Percentiles rank a stretch among this genome's conserved stretches.
These are phyloP conservation scores for Fallopia convolvulus DNA, from an alignment of 148 eudicot species.

Conservation along the genomic window DNA sequence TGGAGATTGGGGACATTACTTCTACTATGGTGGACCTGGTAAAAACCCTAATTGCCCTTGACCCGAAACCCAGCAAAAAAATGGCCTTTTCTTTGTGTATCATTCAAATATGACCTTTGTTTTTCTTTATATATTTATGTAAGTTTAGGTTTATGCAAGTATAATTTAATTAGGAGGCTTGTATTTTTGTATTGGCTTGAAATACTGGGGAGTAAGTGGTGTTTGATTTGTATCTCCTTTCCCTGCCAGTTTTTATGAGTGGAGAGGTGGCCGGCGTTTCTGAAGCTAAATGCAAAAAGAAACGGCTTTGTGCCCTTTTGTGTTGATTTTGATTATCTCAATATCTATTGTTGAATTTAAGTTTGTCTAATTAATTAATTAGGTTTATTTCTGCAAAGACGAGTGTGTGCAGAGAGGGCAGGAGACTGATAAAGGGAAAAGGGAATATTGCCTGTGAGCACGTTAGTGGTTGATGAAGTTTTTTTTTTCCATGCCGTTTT, in stretches of 20 bases:
- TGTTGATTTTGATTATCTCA: background rate
- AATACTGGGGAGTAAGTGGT: background rate
- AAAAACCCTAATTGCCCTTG: slow-evolving; percentile 65
- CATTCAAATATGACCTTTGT: slow-evolving; percentile 11
- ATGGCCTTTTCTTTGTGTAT: slow-evolving; percentile 17
- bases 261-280: slow-evolving; percentile 13
- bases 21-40: slow-evolving; percentile 97
- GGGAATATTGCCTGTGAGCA: background rate
- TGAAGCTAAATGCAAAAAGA: slow-evolving; percentile 22
- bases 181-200: background rate
- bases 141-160: slow-evolving; percentile 5
- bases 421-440: slow-evolving; percentile 2
- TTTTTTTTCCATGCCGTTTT: background rate
- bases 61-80: background rate
- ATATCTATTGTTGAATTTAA: background rate
- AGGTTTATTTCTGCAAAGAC: background rate
- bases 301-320: slow-evolving; percentile 15
- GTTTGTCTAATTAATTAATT: background rate
- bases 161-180: slow-evolving; percentile 6
- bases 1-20: slow-evolving; percentile 87
- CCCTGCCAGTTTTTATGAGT: slow-evolving; percentile 10
- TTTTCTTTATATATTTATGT: background rate
- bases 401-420: background rate
- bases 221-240: slow-evolving; percentile 6
- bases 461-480: background rate